Evolutionary conservation across 345 rosid species (phyloP).

Genomic region (Sisymbrium irio): DNA sequence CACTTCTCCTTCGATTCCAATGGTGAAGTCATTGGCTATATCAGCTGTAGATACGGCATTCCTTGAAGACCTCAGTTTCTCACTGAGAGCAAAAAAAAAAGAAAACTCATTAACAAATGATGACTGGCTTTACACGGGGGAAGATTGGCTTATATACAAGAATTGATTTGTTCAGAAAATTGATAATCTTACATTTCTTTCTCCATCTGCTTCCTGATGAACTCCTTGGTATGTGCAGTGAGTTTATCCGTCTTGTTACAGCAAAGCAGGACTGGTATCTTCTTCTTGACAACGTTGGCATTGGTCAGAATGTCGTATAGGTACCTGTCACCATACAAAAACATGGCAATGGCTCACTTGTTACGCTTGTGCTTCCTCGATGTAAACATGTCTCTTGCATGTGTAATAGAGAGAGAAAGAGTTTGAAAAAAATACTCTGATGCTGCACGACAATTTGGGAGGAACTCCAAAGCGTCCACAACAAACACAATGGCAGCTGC

Average conservation of each 20-base stretch:
- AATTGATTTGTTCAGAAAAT: neutral
- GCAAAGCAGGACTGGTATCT: constrained; percentile 75
- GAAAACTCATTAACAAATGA: neutral
- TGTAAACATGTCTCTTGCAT: neutral
- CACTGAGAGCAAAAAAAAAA: neutral
- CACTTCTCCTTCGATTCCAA: constrained; percentile 68
- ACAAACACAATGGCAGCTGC: constrained; percentile 87
- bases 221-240: constrained; percentile 92
- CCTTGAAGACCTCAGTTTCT: constrained; percentile 45
- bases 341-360: neutral
- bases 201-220: constrained; percentile 85
- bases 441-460: constrained; percentile 67
- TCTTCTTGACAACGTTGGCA: constrained; percentile 70
- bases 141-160: neutral
- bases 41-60: constrained; percentile 81
- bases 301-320: constrained; percentile 85
- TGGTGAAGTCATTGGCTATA: constrained; percentile 69
- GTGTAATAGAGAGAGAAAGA: neutral
- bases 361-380: neutral
- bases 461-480: constrained; percentile 88
- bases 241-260: constrained; percentile 97
- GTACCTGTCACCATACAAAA: constrained; percentile 48
- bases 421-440: constrained; percentile 62
- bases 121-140: neutral
- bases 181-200: constrained; percentile 76